A percentile compares a stretch with the other conserved stretches of the same genome.
Evolutionary conservation across 31 red algal species (phyloP).

Genomic region (Pterothamnion heteromorphum): DNA sequence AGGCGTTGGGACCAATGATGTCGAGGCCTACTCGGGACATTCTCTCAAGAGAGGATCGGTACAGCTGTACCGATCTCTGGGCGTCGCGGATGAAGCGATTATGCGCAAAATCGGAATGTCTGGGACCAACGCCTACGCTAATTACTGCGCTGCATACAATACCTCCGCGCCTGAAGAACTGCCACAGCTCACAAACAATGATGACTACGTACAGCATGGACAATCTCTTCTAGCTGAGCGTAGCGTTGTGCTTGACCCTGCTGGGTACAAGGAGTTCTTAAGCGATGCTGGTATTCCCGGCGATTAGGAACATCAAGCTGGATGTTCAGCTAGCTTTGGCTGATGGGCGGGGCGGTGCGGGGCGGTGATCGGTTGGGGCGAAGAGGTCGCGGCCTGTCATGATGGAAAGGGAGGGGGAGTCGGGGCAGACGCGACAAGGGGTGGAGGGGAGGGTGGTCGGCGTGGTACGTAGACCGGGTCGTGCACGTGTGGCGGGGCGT

Average conservation of each 20-base stretch:
- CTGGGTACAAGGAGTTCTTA: too few species aligned
- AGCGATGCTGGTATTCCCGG: too few species aligned
- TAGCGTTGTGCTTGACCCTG: not conserved
- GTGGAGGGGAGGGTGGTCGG: too few species aligned
- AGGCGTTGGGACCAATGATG: not conserved
- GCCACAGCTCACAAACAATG: not conserved
- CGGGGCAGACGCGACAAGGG: too few species aligned
- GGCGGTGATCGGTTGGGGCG: too few species aligned
- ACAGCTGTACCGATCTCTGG: constrained; percentile 48
- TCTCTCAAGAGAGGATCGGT: constrained; percentile 40
- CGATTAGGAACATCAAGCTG: too few species aligned
- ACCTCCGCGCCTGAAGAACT: constrained; percentile 18
- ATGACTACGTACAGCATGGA: constrained; percentile 8
- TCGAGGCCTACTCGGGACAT: constrained; percentile 1
- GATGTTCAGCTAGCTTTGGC: too few species aligned
- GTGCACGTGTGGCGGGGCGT: too few species aligned
- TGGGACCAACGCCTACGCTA: constrained; percentile 37
- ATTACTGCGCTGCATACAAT: constrained; percentile 54
- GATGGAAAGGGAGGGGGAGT: too few species aligned
- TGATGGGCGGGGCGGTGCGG: too few species aligned
- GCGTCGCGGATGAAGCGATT: constrained; percentile 32
- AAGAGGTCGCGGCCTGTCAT: too few species aligned
- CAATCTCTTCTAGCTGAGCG: not conserved
- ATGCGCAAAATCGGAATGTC: constrained; percentile 49
- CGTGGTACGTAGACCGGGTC: too few species aligned